Percentiles rank a stretch among this genome's conserved stretches.
Conservation (phyloP, 2,329 filamentous ascomycete genomes). For the Exophiala alcalophila region DNA sequence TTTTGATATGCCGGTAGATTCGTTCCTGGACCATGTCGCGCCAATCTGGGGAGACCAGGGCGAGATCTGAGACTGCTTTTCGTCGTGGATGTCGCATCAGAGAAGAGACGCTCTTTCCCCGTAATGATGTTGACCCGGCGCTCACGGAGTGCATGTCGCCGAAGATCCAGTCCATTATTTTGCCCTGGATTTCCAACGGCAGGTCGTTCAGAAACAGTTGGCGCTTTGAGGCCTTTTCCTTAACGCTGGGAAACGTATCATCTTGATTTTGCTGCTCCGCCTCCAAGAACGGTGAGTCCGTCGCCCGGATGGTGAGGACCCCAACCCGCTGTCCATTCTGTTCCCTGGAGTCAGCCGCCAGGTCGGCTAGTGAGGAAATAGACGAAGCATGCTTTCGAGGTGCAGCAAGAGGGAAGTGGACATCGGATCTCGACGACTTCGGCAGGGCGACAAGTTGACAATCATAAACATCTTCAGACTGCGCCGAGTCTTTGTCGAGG, state of each 20-base stretch:
- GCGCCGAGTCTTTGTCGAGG: slow-evolving; percentile 21
- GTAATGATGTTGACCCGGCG: slow-evolving; percentile 51
- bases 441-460: slow-evolving; percentile 20
- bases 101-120: slow-evolving; percentile 58
- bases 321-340: slow-evolving; percentile 26
- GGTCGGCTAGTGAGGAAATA: slow-evolving; percentile 18
- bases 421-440: slow-evolving; percentile 24
- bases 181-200: slow-evolving; percentile 69
- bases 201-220: slow-evolving; percentile 40
- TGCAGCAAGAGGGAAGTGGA: slow-evolving; percentile 26
- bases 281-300: slow-evolving; percentile 6
- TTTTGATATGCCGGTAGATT: slow-evolving; percentile 71
- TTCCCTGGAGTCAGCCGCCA: slow-evolving; percentile 14
- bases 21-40: slow-evolving; percentile 66
- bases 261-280: slow-evolving; percentile 1
- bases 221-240: slow-evolving; percentile 1
- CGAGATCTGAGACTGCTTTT: slow-evolving; percentile 64
- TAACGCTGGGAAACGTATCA: background rate
- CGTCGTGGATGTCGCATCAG: slow-evolving; percentile 64
- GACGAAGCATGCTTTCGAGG: slow-evolving; percentile 28
- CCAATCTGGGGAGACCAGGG: slow-evolving; percentile 61
- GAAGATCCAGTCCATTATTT: slow-evolving; percentile 68
- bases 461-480: slow-evolving; percentile 21
- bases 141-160: slow-evolving; percentile 64
- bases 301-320: slow-evolving; percentile 21